These are phyloP conservation scores for Globomyces pollinis-pini DNA, from an alignment of 192 early-diverging fungal species.

Conservation along the genomic window DNA sequence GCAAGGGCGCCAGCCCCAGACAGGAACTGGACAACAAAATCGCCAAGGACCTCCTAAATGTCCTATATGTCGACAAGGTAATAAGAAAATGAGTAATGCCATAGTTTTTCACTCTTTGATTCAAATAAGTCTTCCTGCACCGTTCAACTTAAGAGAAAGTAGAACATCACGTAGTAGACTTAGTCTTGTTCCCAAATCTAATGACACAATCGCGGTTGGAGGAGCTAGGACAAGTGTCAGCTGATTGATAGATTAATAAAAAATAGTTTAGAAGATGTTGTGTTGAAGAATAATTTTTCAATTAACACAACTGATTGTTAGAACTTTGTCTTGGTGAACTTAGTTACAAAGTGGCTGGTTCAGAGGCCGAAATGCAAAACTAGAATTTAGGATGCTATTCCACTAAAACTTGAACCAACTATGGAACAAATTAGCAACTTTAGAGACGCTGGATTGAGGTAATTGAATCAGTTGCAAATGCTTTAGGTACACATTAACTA, in stretches of 20 bases:
- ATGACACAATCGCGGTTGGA: too few species aligned
- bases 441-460: conserved; percentile 1
- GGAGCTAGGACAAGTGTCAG: too few species aligned
- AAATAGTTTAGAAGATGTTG: too few species aligned
- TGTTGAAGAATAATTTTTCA: not conserved
- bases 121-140: not conserved
- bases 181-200: too few species aligned
- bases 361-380: not conserved
- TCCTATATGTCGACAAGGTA: conserved; percentile 36
- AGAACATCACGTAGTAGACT: not conserved
- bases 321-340: not conserved
- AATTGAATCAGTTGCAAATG: too few species aligned
- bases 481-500: too few species aligned
- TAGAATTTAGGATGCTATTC: too few species aligned
- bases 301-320: not conserved
- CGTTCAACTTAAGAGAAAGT: not conserved
- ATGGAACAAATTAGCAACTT: conserved; percentile 3
- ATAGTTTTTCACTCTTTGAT: conserved; percentile 10
- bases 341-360: not conserved
- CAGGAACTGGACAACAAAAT: not conserved
- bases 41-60: conserved; percentile 24
- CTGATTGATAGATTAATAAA: too few species aligned
- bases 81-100: not conserved
- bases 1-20: conserved; percentile 15
- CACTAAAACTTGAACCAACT: too few species aligned